Percentiles rank a stretch among this genome's conserved stretches.
phyloP scores from a whole-genome alignment of 2,329 filamentous ascomycete species.

The Elsinoe ampelina region DNA sequence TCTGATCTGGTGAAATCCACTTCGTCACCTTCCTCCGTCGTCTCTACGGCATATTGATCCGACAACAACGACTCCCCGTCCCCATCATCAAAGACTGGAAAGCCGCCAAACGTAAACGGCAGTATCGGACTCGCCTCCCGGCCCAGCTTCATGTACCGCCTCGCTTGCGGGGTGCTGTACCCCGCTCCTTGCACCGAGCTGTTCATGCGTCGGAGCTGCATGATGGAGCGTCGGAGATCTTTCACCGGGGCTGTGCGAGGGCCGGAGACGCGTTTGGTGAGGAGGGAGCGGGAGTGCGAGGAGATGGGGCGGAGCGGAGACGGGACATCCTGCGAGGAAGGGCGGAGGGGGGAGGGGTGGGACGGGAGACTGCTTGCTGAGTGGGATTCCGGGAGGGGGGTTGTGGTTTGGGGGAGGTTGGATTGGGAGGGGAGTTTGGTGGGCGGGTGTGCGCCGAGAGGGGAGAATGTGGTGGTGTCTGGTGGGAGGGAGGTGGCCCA shows the following conservation, averaged over 20 bases:
- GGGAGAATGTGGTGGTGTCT: background rate
- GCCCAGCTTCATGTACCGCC: conserved; percentile 33
- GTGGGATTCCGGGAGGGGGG: background rate
- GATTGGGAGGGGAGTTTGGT: background rate
- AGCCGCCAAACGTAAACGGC: conserved; percentile 19
- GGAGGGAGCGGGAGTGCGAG: background rate
- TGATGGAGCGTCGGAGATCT: conserved; percentile 31
- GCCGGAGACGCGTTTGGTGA: conserved; percentile 14
- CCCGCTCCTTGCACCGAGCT: conserved; percentile 26
- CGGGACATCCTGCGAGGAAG: background rate
- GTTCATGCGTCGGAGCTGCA: conserved; percentile 36
- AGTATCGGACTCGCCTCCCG: conserved; percentile 30
- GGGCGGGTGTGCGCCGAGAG: conserved; percentile 2
- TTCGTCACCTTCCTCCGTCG: conserved; percentile 15
- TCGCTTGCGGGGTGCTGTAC: conserved; percentile 21
- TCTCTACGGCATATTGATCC: conserved; percentile 16
- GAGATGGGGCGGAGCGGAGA: background rate
- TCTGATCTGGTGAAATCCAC: too few species aligned
- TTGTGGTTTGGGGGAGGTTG: background rate
- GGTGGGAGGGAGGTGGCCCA: background rate
- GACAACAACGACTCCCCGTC: conserved; percentile 21
- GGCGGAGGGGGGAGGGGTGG: background rate
- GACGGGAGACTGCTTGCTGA: conserved; percentile 9
- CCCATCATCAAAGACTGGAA: conserved; percentile 9
- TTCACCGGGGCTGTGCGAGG: conserved; percentile 30